Conservation (phyloP, 768 basidiomycete species). For the Collybiopsis confluens region DNA sequence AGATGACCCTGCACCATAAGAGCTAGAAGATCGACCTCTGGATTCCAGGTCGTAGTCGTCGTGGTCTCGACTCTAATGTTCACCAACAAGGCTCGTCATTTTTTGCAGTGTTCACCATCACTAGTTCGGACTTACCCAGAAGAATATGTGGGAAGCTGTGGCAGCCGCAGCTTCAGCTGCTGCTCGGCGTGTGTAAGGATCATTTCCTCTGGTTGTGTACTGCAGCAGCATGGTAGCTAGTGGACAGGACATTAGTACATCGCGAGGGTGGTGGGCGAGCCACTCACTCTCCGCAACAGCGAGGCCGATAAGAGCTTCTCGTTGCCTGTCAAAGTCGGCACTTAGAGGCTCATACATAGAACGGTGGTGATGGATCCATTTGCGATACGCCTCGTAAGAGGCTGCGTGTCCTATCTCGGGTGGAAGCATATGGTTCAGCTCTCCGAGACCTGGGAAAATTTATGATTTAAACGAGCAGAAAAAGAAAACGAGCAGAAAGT, state of each 20-base stretch:
- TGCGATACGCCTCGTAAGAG: slow-evolving; percentile 72
- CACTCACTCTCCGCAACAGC: slow-evolving; percentile 66
- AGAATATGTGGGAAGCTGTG: slow-evolving; percentile 59
- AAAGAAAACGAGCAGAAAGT: slow-evolving; percentile 16
- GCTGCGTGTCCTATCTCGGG: slow-evolving; percentile 71
- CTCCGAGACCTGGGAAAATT: slow-evolving; percentile 32
- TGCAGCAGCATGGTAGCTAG: slow-evolving; percentile 56
- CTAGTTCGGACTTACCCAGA: slow-evolving; percentile 34
- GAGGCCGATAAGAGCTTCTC: slow-evolving; percentile 63
- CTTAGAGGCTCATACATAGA: slow-evolving; percentile 52
- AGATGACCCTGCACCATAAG: slow-evolving; percentile 17
- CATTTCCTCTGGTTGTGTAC: slow-evolving; percentile 38
- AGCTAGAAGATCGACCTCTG: slow-evolving; percentile 16
- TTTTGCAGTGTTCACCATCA: not conserved
- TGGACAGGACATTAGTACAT: slow-evolving; percentile 3
- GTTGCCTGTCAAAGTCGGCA: slow-evolving; percentile 54
- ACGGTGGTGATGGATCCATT: slow-evolving; percentile 58
- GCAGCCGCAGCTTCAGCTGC: slow-evolving; percentile 66
- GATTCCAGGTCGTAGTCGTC: slow-evolving; percentile 33
- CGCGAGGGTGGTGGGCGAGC: not conserved
- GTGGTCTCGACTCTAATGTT: slow-evolving; percentile 31
- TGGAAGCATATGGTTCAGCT: slow-evolving; percentile 47
- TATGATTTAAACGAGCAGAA: slow-evolving; percentile 1
- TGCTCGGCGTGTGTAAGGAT: slow-evolving; percentile 42
- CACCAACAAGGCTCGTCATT: slow-evolving; percentile 2